Evolutionary conservation across 306 rosid species (phyloP).

Genomic region (Macrotyloma uniflorum): DNA sequence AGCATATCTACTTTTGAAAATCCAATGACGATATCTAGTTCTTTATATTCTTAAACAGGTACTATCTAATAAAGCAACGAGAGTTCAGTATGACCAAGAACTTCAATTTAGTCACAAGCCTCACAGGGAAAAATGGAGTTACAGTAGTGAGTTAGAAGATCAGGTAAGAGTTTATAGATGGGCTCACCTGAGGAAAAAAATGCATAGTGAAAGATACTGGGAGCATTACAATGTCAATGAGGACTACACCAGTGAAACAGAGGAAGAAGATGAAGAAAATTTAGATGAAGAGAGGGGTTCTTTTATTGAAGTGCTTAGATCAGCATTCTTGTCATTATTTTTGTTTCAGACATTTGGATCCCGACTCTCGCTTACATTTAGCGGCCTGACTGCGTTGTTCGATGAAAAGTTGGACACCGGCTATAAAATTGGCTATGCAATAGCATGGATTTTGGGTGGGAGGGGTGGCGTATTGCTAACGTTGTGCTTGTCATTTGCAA

Average conservation of each 20-base stretch:
- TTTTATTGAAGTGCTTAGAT: conserved; percentile 65
- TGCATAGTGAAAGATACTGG: conserved; percentile 52
- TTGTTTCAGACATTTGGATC: conserved; percentile 71
- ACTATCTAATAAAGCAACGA: conserved; percentile 70
- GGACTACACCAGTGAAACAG: conserved; percentile 44
- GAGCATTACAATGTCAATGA: conserved; percentile 44
- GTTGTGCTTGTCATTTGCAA: conserved; percentile 77
- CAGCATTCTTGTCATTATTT: conserved; percentile 65
- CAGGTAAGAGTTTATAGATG: conserved; percentile 57
- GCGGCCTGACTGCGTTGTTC: conserved; percentile 72
- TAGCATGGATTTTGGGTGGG: conserved; percentile 92
- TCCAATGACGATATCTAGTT: conserved; percentile 16
- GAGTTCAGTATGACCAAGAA: conserved; percentile 65
- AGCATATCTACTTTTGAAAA: background rate
- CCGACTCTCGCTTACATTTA: conserved; percentile 68
- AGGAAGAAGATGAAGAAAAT: conserved; percentile 54
- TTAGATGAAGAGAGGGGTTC: conserved; percentile 56
- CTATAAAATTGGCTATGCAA: conserved; percentile 69
- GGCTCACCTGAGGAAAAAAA: conserved; percentile 66
- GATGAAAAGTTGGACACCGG: conserved; percentile 74
- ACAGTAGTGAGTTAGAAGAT: conserved; percentile 62
- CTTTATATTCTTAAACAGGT: conserved; percentile 55
- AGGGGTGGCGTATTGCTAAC: conserved; percentile 78
- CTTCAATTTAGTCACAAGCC: conserved; percentile 52
- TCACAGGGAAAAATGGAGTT: conserved; percentile 51